Percentiles rank a stretch among this genome's conserved stretches.
Conservation (phyloP, 2,329 filamentous ascomycete species). For the Neonectria faginata region DNA sequence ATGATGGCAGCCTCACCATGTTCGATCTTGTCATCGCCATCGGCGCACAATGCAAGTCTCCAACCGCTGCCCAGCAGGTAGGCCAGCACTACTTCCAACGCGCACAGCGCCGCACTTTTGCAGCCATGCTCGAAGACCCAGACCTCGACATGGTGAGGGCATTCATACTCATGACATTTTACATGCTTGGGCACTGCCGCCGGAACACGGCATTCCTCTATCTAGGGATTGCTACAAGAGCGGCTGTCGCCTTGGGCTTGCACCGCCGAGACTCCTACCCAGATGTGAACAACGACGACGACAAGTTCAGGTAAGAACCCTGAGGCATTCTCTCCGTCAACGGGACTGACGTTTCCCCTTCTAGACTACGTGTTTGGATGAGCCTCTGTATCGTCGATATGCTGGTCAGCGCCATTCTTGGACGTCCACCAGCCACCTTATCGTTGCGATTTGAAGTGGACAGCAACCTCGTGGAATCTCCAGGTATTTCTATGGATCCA, state of each 20-base stretch:
- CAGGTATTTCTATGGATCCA: constrained; percentile 26
- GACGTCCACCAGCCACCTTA: constrained; percentile 52
- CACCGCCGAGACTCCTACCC: constrained; percentile 53
- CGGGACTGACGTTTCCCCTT: not conserved
- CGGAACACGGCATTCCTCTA: constrained; percentile 77
- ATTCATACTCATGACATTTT: constrained; percentile 72
- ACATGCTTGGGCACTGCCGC: constrained; percentile 71
- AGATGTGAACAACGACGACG: constrained; percentile 24
- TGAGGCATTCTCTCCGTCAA: not conserved
- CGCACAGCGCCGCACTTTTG: constrained; percentile 48
- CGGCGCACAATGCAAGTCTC: constrained; percentile 43
- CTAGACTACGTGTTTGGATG: constrained; percentile 53
- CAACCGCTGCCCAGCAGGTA: constrained; percentile 25
- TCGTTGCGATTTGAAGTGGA: constrained; percentile 25
- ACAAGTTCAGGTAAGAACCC: constrained; percentile 36
- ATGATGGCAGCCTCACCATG: constrained; percentile 17
- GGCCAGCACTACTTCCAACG: constrained; percentile 58
- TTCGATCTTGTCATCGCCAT: constrained; percentile 41
- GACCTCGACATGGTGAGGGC: constrained; percentile 43
- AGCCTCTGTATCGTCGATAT: constrained; percentile 55
- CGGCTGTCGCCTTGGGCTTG: constrained; percentile 67
- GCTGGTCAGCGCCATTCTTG: constrained; percentile 53
- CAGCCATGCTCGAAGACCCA: constrained; percentile 42
- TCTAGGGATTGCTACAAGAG: constrained; percentile 67
- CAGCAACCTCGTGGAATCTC: constrained; percentile 26